Conservation (phyloP, 257 asterid genomes). For the Apocynum venetum region DNA sequence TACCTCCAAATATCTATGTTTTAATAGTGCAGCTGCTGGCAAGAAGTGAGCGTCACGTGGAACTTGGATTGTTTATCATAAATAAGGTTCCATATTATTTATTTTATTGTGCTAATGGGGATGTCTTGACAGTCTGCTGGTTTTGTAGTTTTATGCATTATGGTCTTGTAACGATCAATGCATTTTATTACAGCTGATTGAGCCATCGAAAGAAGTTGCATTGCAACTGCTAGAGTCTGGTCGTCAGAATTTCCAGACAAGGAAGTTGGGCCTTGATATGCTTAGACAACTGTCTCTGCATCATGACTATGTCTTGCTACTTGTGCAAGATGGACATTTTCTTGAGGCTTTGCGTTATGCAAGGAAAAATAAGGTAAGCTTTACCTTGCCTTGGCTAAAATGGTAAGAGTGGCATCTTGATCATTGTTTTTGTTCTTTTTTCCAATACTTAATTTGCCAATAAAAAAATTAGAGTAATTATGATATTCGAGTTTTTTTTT, state of each 20-base stretch:
- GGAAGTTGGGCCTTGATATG: slow-evolving; percentile 83
- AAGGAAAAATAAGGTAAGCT: slow-evolving; percentile 68
- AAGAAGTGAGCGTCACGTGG: slow-evolving; percentile 70
- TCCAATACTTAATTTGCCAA: background rate
- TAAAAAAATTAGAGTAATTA: background rate
- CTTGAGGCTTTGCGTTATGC: slow-evolving; percentile 93
- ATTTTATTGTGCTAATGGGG: slow-evolving; percentile 6
- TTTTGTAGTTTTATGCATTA: slow-evolving; percentile 7
- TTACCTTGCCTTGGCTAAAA: background rate
- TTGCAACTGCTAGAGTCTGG: slow-evolving; percentile 82
- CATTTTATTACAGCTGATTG: slow-evolving; percentile 62
- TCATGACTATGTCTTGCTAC: slow-evolving; percentile 74
- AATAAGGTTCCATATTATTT: slow-evolving; percentile 55
- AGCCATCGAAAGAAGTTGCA: slow-evolving; percentile 95
- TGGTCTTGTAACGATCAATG: slow-evolving; percentile 15
- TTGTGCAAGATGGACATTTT: slow-evolving; percentile 84
- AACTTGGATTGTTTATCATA: slow-evolving; percentile 66
- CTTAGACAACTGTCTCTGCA: slow-evolving; percentile 76
- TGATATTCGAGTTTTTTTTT: background rate
- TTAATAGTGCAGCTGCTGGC: slow-evolving; percentile 77
- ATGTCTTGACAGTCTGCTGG: slow-evolving; percentile 2
- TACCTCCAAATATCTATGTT: slow-evolving; percentile 58
- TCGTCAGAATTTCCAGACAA: slow-evolving; percentile 53
- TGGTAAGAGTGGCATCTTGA: background rate
- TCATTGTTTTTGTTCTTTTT: background rate